Base-by-base conservation (phyloP, 441 rosid species). In the Omphalea diandra region DNA sequence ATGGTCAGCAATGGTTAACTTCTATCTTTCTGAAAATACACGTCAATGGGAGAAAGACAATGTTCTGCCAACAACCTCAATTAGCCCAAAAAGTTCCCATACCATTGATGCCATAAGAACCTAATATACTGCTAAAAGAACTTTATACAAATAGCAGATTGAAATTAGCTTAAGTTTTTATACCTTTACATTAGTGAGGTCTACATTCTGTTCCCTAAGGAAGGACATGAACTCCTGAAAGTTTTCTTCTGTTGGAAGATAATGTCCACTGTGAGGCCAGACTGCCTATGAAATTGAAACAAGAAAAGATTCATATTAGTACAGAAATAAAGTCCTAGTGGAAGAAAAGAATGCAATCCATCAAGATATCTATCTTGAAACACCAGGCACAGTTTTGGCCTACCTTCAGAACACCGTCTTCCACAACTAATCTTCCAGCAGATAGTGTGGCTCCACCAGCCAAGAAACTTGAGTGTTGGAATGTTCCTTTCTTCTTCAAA, bases 241-340 rank as follows among this genome's bases (percentile, higher is more conserved):
- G 78, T 93, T 95, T 67, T 93, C 95, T 80, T 87, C 89, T 1
- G 98, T 93, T 1, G 99, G 99, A 62, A 83, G 95, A 87, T 95
- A 95, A 80, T 95, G 99, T 66, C 97, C 99, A 35, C 99, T 95
- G 73, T 95, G 98, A 70, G 96, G 95, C 98, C 97, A 95, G 74
- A 95, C 93, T 66, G 90, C 96, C 89, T 93, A 75, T 41, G 17
- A 64, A 46, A 63, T 57, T n/a, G 65, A 33, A n/a, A n/a, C n/a
- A n/a, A n/a, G n/a, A n/a, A 20, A 33, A 43, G 18, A 46, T 56
- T 18, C 24, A 24, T 43, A 7, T 56, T 9, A 61, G 32, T 52
- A 49, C 10, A 20, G 29, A 17, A 14, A 47, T 3, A 1, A 31
- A 57, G 53, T 12, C 11, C 55, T 6, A 59, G 12, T 22, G 20